Percentiles rank a stretch among this genome's conserved stretches.
phyloP scores from a whole-genome alignment of 2,329 filamentous ascomycete species.

The Calcarisporium arbuscula region DNA sequence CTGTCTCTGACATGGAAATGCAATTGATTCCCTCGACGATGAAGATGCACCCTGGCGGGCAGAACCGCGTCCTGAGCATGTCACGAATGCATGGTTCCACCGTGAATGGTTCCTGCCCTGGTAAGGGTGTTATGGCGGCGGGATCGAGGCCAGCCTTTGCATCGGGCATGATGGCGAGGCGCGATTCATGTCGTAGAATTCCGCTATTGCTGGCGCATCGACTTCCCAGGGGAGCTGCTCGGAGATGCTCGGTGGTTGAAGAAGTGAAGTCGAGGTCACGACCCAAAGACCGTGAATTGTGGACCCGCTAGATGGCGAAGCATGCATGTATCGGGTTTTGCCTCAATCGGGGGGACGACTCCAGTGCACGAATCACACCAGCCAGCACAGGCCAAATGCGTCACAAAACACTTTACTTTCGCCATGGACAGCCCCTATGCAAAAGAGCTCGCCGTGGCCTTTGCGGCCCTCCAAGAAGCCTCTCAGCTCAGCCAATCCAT shows the following conservation, averaged over 20 bases:
- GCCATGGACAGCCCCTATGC: conserved; percentile 37
- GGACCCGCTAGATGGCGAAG: too few species aligned
- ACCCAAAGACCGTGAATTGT: too few species aligned
- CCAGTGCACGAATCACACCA: too few species aligned
- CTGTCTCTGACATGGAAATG: conserved; percentile 25
- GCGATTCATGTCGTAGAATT: not conserved
- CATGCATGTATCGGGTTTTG: conserved; percentile 21
- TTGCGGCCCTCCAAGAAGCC: conserved; percentile 37
- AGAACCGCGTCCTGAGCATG: conserved; percentile 42
- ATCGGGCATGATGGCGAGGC: not conserved
- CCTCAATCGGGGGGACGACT: conserved; percentile 19
- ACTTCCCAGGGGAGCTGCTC: too few species aligned
- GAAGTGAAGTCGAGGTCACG: too few species aligned
- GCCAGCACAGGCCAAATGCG: conserved; percentile 1
- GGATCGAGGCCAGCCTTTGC: conserved; percentile 19
- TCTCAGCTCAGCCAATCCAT: conserved; percentile 44
- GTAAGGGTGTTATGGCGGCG: conserved; percentile 17
- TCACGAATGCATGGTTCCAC: conserved; percentile 38
- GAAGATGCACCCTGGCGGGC: conserved; percentile 41
- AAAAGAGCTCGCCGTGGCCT: conserved; percentile 36
- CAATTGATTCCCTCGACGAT: conserved; percentile 41
- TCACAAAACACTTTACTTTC: conserved; percentile 6
- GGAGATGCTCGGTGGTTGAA: too few species aligned
- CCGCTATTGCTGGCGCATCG: not conserved
- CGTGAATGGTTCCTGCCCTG: conserved; percentile 18